Conservation (phyloP, 352 stramenopile species). For the Globisporangium nodosum region DNA sequence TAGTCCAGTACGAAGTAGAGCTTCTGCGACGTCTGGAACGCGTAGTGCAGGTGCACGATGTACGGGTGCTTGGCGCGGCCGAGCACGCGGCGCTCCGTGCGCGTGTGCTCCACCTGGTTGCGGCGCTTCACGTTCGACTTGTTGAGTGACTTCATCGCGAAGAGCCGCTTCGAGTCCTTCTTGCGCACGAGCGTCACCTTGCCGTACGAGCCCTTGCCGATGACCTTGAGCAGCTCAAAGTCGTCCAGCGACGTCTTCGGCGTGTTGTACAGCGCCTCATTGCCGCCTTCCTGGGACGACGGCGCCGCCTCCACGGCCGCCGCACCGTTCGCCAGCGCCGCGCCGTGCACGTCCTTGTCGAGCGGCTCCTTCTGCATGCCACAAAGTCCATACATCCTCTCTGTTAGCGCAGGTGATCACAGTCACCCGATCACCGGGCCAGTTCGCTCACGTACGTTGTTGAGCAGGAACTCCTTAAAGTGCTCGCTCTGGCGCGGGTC, state of each 20-base stretch:
- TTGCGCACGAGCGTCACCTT: conserved; percentile 89
- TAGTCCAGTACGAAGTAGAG: conserved; percentile 92
- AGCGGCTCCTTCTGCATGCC: conserved; percentile 60
- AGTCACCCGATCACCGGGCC: no score
- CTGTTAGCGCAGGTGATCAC: not conserved
- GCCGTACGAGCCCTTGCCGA: conserved; percentile 90
- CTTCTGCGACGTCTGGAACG: conserved; percentile 89
- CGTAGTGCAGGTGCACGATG: conserved; percentile 89
- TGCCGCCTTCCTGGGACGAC: conserved; percentile 18
- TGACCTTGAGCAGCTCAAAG: conserved; percentile 91
- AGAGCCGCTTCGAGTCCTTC: conserved; percentile 69
- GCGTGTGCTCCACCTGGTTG: conserved; percentile 84
- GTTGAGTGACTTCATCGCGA: conserved; percentile 88
- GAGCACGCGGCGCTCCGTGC: conserved; percentile 80
- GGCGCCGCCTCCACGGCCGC: conserved; percentile 5
- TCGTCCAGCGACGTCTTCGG: conserved; percentile 88
- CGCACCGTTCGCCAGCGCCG: conserved; percentile 16
- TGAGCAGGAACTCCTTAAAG: conserved; percentile 77
- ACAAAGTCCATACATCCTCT: not conserved
- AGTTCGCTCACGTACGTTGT: conserved; percentile 37
- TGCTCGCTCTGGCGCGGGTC: conserved; percentile 69
- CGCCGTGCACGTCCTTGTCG: conserved; percentile 43
- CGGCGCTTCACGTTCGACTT: conserved; percentile 87
- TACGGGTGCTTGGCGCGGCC: conserved; percentile 88
- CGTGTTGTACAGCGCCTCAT: conserved; percentile 76